A percentile compares a stretch with the other conserved stretches of the same genome.
These are phyloP conservation scores for Eucalyptus sp. DNA, from an alignment of 345 rosid genomes.

Conservation along the genomic window DNA sequence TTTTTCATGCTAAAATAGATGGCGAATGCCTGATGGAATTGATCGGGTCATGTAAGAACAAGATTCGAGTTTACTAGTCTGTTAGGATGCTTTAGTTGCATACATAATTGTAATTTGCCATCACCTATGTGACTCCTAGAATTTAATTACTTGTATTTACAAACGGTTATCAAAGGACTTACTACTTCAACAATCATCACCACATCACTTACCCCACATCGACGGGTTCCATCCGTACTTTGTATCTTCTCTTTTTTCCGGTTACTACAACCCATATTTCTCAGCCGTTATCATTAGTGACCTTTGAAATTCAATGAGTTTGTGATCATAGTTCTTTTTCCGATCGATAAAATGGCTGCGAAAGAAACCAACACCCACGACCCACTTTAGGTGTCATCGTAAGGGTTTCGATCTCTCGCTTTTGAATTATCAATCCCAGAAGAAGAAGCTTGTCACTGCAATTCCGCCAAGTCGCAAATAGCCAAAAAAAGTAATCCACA, in stretches of 20 bases:
- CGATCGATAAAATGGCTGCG: not conserved
- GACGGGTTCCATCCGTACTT: too few relatives aligned
- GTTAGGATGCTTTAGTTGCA: too few relatives aligned
- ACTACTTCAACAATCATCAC: too few relatives aligned
- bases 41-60: too few relatives aligned
- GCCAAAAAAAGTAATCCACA: not conserved
- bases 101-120: too few relatives aligned
- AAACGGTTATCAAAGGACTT: too few relatives aligned
- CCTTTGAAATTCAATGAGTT: not conserved
- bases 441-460: not conserved
- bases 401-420: not conserved
- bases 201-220: too few relatives aligned
- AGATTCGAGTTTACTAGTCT: too few relatives aligned
- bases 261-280: not conserved
- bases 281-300: not conserved
- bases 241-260: too few relatives aligned
- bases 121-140: too few relatives aligned
- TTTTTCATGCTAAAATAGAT: too few relatives aligned
- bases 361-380: not conserved
- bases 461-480: not conserved
- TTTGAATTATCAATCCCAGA: not conserved
- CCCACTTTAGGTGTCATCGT: not conserved
- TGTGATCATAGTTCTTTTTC: not conserved
- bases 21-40: accelerated
- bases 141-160: too few relatives aligned